Base-by-base conservation (phyloP, 805 yeast species). In the Helenozyma baotianmanensis region DNA sequence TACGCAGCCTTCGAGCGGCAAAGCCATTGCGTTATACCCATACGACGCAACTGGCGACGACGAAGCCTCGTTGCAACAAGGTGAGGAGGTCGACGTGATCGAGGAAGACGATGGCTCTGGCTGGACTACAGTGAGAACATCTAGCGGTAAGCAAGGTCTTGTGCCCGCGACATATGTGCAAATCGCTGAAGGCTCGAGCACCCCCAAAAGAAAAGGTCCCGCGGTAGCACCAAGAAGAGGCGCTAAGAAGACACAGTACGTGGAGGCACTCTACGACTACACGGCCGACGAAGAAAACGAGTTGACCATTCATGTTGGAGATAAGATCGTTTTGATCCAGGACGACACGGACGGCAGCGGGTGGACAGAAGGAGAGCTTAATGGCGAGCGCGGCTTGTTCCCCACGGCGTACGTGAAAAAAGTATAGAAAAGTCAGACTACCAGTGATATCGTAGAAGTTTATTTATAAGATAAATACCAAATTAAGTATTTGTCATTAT, bases 351-450 rank as follows among this genome's bases (percentile, higher is more conserved):
- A 78, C 31, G 83, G 81, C 32, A 84, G 82, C 44, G 98, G 98
- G 0, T 92, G 99, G 99, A 89, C 97, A 2, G 83, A 80, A 45
- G 97, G 97, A 9, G 90, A 84, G 52, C 38, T 82, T 6, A 65
- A 76, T 42, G 92, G 90, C 0, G 43, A 40, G 6, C 64, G 61
- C 13, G 95, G 95, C 1, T 53, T 82, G 35, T 80, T 85, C 57
- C 97, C 97, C 5, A 79, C 92, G 0, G 68, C 82, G 40, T 89
- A 89, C 54, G 80, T 78, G 32, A 62, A 59, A 42, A 59, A 53
- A 35, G 36, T 61, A 10, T 63, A 53, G 30, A n/a, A 6, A 8
- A 19, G 24, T 30, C 23, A 28, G 25, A 25, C 39, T 19, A 10
- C 15, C 23, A 14, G n/a, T 23, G 9, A n/a, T 13, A 14, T 8